These are phyloP conservation scores for Epithele typhae DNA, from an alignment of 768 basidiomycete species.

Conservation along the genomic window DNA sequence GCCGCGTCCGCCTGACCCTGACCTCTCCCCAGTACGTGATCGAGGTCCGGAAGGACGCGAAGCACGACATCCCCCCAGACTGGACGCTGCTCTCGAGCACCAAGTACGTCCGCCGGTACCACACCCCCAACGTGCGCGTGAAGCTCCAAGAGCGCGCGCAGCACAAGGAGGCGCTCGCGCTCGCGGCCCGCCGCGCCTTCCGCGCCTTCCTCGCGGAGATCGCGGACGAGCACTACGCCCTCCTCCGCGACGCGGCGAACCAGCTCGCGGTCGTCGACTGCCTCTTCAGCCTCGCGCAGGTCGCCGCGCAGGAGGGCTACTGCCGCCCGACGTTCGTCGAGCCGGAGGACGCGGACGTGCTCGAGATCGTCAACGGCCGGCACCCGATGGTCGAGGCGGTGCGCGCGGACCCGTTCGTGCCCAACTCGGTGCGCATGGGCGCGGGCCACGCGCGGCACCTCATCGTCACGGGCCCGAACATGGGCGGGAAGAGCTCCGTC, in stretches of 20 bases:
- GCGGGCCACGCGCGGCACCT: constrained; percentile 47
- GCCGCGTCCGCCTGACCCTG: too few species aligned
- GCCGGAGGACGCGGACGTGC: constrained; percentile 35
- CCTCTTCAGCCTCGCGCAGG: constrained; percentile 75
- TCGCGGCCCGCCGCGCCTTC: constrained; percentile 64
- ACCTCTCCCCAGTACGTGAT: constrained; percentile 58
- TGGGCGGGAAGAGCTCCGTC: constrained; percentile 86
- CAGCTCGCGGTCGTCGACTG: constrained; percentile 86
- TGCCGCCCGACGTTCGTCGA: constrained; percentile 72
- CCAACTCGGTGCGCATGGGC: constrained; percentile 73
- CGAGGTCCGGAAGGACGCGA: constrained; percentile 64
- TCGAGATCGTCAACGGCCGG: constrained; percentile 79
- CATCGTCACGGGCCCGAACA: constrained; percentile 78
- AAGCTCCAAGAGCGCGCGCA: constrained; percentile 72
- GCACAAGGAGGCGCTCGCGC: constrained; percentile 66
- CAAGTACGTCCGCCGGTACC: constrained; percentile 66
- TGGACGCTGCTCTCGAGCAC: constrained; percentile 78
- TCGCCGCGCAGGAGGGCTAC: constrained; percentile 74
- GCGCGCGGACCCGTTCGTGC: constrained; percentile 76
- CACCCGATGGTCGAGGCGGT: constrained; percentile 92
- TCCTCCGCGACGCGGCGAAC: constrained; percentile 71
- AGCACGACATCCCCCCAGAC: constrained; percentile 37
- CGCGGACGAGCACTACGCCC: constrained; percentile 56
- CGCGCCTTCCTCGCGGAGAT: constrained; percentile 68
- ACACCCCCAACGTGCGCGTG: constrained; percentile 58